These are phyloP conservation scores for Penicillium sp. DNA, from an alignment of 2,329 filamentous ascomycete genomes.

Conservation along the genomic window DNA sequence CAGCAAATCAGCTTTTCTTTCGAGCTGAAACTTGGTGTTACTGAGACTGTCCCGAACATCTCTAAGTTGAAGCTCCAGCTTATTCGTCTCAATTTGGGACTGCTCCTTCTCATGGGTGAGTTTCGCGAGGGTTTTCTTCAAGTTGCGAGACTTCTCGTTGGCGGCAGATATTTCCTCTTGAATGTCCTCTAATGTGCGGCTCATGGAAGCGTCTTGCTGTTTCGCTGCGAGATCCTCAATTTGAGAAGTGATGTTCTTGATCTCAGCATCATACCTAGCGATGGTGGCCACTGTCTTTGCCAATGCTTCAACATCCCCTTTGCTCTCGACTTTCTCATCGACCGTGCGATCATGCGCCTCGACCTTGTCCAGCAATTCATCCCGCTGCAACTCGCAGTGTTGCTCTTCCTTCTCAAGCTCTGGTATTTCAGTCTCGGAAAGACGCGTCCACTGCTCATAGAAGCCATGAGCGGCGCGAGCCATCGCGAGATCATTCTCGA, in stretches of 20 bases:
- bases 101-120: conserved; percentile 66
- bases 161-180: conserved; percentile 66
- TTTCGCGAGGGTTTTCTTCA: conserved; percentile 60
- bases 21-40: conserved; percentile 65
- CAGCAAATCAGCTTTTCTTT: conserved; percentile 69
- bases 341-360: conserved; percentile 65
- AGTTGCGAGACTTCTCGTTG: conserved; percentile 59
- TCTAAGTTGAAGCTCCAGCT: conserved; percentile 69
- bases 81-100: conserved; percentile 59
- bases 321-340: conserved; percentile 55
- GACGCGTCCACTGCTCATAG: conserved; percentile 68
- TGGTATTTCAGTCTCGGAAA: conserved; percentile 65
- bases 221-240: conserved; percentile 70
- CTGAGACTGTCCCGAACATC: conserved; percentile 69
- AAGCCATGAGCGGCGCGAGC: conserved; percentile 59
- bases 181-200: conserved; percentile 74
- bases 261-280: conserved; percentile 63
- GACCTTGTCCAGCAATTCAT: conserved; percentile 53
- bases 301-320: conserved; percentile 68
- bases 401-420: conserved; percentile 58
- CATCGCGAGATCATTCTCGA: conserved; percentile 57
- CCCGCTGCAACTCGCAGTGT: conserved; percentile 56
- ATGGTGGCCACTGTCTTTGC: conserved; percentile 72
- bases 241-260: conserved; percentile 63
- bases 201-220: conserved; percentile 60